These are phyloP conservation scores for Populus alba DNA, from an alignment of 345 rosid species.

Conservation along the genomic window DNA sequence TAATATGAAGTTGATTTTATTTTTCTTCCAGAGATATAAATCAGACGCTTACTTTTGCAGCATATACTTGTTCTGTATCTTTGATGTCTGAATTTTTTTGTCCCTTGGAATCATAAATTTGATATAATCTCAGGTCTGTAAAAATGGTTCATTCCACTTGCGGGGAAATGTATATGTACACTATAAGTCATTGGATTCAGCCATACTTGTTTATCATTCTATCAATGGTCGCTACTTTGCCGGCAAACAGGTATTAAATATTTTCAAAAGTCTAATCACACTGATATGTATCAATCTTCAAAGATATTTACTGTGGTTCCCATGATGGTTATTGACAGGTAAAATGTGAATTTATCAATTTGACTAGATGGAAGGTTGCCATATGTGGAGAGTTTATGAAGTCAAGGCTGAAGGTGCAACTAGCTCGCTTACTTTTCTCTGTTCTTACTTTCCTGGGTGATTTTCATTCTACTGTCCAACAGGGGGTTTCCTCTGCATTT, in stretches of 20 bases:
- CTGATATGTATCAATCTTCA: neutral
- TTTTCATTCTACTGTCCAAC: neutral
- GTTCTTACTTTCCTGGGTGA: neutral
- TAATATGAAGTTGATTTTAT: neutral
- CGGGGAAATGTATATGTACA: conserved; percentile 91
- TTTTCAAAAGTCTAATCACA: neutral
- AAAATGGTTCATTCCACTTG: conserved; percentile 85
- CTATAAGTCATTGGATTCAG: conserved; percentile 76
- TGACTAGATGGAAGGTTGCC: conserved; percentile 87
- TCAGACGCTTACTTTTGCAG: neutral
- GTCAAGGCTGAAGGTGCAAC: conserved; percentile 67
- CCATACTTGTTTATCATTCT: conserved; percentile 60
- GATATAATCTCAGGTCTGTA: conserved; percentile 62
- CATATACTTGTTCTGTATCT: conserved; percentile 8
- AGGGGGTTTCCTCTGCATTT: neutral
- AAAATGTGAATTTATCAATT: conserved; percentile 78
- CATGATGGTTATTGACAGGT: conserved; percentile 44
- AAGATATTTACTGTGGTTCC: neutral
- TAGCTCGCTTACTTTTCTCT: conserved; percentile 1
- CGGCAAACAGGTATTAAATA: conserved; percentile 75
- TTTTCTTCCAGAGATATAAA: neutral
- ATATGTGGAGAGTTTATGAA: conserved; percentile 97
- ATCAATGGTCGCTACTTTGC: conserved; percentile 88
- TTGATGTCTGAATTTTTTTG: conserved; percentile 4
- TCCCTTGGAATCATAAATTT: conserved; percentile 9